Percentiles rank a stretch among this genome's conserved stretches.
phyloP scores from a whole-genome alignment of 2,329 filamentous ascomycete genomes.

The Colletotrichum falcatum region DNA sequence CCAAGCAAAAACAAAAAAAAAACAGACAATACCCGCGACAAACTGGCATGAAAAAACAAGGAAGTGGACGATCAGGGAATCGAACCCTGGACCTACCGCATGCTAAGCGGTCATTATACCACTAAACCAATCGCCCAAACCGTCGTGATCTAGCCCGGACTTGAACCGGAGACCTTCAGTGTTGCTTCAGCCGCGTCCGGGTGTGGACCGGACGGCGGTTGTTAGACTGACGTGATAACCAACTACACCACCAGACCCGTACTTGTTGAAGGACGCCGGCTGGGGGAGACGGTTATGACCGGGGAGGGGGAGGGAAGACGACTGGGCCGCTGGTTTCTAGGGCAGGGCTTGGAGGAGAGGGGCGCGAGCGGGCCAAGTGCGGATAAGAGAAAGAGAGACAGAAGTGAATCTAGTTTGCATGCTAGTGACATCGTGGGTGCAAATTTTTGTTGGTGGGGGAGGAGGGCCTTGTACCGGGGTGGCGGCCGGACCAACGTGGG shows the following conservation, averaged over 20 bases:
- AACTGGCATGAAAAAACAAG: background rate
- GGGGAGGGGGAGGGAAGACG: background rate
- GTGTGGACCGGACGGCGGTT: conserved; percentile 2
- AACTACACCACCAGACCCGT: conserved; percentile 55
- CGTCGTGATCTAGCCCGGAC: conserved; percentile 36
- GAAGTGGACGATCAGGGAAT: background rate
- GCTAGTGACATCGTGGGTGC: conserved; percentile 8
- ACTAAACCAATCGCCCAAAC: conserved; percentile 18
- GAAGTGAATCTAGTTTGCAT: background rate
- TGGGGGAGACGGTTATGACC: fast-evolving
- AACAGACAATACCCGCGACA: background rate
- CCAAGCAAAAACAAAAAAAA: no score
- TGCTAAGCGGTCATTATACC: conserved; percentile 29
- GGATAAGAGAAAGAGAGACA: background rate
- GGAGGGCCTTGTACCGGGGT: background rate
- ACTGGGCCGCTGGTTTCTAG: background rate
- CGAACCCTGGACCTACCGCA: conserved; percentile 24
- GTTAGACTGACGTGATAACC: conserved; percentile 64
- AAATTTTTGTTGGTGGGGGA: conserved; percentile 8
- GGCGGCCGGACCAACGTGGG: background rate
- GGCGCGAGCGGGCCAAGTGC: no score
- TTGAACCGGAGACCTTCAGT: conserved; percentile 42
- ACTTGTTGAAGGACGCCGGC: fast-evolving
- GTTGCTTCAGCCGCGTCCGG: background rate
- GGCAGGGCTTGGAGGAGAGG: background rate